phyloP scores from a whole-genome alignment of 2,329 filamentous ascomycete genomes.

The Ceratocystis alfenasii region DNA sequence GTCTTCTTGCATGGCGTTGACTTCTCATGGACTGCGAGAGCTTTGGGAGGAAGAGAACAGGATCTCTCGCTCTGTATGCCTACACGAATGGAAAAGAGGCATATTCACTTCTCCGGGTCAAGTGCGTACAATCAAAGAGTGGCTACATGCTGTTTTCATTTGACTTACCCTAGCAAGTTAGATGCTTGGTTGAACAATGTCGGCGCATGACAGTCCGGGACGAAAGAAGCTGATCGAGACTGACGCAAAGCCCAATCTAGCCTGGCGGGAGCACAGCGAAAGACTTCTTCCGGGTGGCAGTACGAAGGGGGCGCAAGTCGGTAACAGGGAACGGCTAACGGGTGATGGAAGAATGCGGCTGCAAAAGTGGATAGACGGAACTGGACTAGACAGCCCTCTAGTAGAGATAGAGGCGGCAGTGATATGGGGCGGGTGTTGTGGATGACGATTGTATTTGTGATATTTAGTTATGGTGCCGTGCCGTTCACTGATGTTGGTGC shows the following conservation, averaged over 20 bases:
- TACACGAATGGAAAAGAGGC: no score
- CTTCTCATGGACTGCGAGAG: not conserved
- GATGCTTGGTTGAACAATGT: not conserved
- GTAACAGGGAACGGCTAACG: not conserved
- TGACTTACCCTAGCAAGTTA: slow-evolving; percentile 4
- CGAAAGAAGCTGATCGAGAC: not conserved
- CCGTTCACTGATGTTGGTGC: not conserved
- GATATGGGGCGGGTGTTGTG: not conserved
- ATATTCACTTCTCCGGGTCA: no score
- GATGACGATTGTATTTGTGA: not conserved
- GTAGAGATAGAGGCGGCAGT: not conserved
- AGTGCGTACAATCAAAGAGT: no score
- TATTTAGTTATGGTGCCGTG: not conserved
- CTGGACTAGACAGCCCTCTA: not conserved
- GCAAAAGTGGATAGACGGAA: not conserved
- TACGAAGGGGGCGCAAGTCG: not conserved
- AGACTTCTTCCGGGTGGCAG: not conserved
- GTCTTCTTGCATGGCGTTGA: not conserved
- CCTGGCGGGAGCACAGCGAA: not conserved
- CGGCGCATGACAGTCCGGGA: not conserved
- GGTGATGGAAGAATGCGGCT: not conserved
- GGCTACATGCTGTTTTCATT: not conserved
- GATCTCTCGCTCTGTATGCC: no score
- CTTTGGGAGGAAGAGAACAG: not conserved
- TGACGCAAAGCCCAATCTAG: not conserved